Conservation (phyloP, 805 yeast species). For the Ogataea angusta region DNA sequence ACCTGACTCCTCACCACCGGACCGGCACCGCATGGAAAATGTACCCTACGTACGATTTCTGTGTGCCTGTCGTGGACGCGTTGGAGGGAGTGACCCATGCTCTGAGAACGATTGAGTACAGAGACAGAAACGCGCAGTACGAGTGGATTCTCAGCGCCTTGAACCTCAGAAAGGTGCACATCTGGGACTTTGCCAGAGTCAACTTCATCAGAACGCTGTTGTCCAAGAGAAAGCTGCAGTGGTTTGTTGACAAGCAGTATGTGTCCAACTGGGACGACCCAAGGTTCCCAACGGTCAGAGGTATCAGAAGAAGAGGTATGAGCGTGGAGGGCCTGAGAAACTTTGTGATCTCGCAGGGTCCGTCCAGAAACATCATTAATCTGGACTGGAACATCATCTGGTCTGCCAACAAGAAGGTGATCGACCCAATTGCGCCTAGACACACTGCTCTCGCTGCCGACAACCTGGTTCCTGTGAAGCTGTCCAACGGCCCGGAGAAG, state of each 20-base stretch:
- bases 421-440: slow-evolving; percentile 97
- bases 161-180: slow-evolving; percentile 83
- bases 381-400: slow-evolving; percentile 97
- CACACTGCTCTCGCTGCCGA: slow-evolving; percentile 71
- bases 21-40: slow-evolving; percentile 92
- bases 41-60: slow-evolving; percentile 98
- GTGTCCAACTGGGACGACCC: slow-evolving; percentile 99
- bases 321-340: slow-evolving; percentile 94
- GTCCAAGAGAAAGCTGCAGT: slow-evolving; percentile 96
- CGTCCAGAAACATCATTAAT: slow-evolving; percentile 94
- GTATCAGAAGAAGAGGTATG: slow-evolving; percentile 99
- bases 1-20: slow-evolving; percentile 96
- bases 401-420: slow-evolving; percentile 96
- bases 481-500: slow-evolving; percentile 65
- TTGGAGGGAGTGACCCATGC: slow-evolving; percentile 98
- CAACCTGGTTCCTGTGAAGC: slow-evolving; percentile 66
- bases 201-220: slow-evolving; percentile 94
- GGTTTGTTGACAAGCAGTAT: slow-evolving; percentile 92
- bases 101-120: slow-evolving; percentile 94
- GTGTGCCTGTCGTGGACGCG: slow-evolving; percentile 95
- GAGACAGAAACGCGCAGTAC: slow-evolving; percentile 98
- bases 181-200: slow-evolving; percentile 98
- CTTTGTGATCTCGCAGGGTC: slow-evolving; percentile 94
- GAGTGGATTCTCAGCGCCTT: slow-evolving; percentile 90
- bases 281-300: slow-evolving; percentile 98